Conservation (phyloP, 305 asterid species). For the Solanum hybrid region DNA sequence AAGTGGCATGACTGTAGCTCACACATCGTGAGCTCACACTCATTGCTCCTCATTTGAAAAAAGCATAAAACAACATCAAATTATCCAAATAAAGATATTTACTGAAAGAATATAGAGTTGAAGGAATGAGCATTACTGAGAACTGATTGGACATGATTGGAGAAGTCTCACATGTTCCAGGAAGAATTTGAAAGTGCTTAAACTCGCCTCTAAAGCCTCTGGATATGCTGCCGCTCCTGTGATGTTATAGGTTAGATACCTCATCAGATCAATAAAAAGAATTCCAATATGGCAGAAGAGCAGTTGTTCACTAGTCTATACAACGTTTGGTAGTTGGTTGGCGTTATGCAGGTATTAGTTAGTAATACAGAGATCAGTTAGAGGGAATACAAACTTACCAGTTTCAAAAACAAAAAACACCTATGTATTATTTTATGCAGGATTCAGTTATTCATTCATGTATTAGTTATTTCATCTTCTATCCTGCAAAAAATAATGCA, state of each 20-base stretch:
- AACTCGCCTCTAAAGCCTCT: slow-evolving; percentile 99
- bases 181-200: slow-evolving; percentile 85
- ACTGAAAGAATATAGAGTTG: slow-evolving; percentile 2
- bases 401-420: neutral
- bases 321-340: neutral
- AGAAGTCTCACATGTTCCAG: slow-evolving; percentile 90
- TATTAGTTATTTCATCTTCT: neutral
- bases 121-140: slow-evolving; percentile 50
- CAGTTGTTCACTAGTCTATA: neutral
- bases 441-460: neutral
- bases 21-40: neutral
- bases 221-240: slow-evolving; percentile 98
- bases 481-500: neutral
- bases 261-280: neutral
- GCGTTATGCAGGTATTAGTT: neutral
- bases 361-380: neutral
- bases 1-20: neutral
- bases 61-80: neutral
- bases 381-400: neutral
- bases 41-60: neutral
- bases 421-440: neutral
- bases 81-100: neutral
- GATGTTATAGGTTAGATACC: slow-evolving; percentile 14
- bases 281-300: neutral
- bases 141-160: slow-evolving; percentile 98